Conservation (phyloP, 306 rosid species). For the Cyamopsis tetragonoloba region DNA sequence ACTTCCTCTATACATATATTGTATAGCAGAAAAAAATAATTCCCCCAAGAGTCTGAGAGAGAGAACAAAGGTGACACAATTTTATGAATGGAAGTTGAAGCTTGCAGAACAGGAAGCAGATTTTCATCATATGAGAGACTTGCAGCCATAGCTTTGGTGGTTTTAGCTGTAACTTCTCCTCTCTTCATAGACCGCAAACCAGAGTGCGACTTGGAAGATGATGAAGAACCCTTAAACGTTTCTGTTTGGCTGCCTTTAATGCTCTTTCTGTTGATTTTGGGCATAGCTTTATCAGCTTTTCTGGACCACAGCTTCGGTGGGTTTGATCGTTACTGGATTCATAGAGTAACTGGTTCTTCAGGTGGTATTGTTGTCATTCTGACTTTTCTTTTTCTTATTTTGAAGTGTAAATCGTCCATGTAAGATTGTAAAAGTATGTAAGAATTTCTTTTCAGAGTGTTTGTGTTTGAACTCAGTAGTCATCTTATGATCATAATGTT, state of each 20-base stretch:
- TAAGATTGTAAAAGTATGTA: not conserved
- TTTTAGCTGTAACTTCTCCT: conserved; percentile 82
- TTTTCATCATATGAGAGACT: conserved; percentile 57
- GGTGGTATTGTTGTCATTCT: conserved; percentile 60
- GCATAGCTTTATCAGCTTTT: conserved; percentile 46
- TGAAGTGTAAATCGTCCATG: conserved; percentile 66
- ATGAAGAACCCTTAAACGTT: conserved; percentile 39
- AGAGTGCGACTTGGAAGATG: conserved; percentile 42
- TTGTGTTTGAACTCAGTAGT: not conserved
- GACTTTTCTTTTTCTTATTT: conserved; percentile 64
- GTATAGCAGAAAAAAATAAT: not conserved
- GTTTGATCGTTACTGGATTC: conserved; percentile 83
- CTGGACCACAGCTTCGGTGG: conserved; percentile 49
- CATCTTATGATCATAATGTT: conserved; percentile 6
- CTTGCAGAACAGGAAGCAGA: conserved; percentile 39
- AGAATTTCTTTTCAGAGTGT: not conserved
- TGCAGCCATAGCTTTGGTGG: conserved; percentile 49
- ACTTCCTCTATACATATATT: not conserved
- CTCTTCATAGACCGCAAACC: conserved; percentile 62
- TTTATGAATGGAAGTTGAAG: conserved; percentile 52
- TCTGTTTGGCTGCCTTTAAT: conserved; percentile 57
- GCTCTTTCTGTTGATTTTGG: conserved; percentile 54
- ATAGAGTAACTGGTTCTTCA: conserved; percentile 86
- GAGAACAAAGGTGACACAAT: not conserved
- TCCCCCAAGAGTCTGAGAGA: not conserved